Base-by-base conservation (phyloP, 306 rosid genomes). In the Lotus japonicus region DNA sequence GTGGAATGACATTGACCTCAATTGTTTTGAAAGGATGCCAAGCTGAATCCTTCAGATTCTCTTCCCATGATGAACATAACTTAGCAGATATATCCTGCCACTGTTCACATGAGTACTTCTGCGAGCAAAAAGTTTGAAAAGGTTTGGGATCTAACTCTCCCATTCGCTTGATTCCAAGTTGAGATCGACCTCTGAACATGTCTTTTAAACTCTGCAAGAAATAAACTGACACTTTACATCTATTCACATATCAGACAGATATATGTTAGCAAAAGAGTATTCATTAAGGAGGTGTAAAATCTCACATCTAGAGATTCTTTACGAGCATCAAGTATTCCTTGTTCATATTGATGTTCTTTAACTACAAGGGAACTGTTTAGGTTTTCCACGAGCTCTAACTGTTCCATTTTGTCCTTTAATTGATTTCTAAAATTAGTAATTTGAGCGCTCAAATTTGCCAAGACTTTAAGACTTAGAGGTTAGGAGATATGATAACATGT, bases 41-140 rank as follows among this genome's bases (percentile, higher is more conserved):
- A 19, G 26, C 18, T 36, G 77, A 62, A 70, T 70, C 42, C 46
- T 38, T 64, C 56, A 77, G 23, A 48, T 48, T 64, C 13, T 70
- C 81, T 64, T 77, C 72, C 81, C 81, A 70, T 5, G 53, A 36
- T 38, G 68, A 77, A 53, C 81, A 70, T 70, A 77, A 38, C 28
- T 70, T 35, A 13, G 81, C 81, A 35, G 72, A 64, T 12, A 54
- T 64, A 50, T 70, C 61, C 9, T 69, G 65, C 66, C 76, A 77
- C 7, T 69, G 19, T 35, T 43, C 66, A 35, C 41, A 11, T 9
- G 67, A 12, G 72, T 61, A 62, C 71, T 45, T 77, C 5, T 62
- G 76, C 44, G 18, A 6, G 72, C 76, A 69, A n/a, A 35, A 55
- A 13, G 62, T 50, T 54, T 35, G 81, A 70, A 77, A 77, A 70